phyloP scores from a whole-genome alignment of 2,329 filamentous ascomycete genomes.

The Colletotrichum orchidophilum region DNA sequence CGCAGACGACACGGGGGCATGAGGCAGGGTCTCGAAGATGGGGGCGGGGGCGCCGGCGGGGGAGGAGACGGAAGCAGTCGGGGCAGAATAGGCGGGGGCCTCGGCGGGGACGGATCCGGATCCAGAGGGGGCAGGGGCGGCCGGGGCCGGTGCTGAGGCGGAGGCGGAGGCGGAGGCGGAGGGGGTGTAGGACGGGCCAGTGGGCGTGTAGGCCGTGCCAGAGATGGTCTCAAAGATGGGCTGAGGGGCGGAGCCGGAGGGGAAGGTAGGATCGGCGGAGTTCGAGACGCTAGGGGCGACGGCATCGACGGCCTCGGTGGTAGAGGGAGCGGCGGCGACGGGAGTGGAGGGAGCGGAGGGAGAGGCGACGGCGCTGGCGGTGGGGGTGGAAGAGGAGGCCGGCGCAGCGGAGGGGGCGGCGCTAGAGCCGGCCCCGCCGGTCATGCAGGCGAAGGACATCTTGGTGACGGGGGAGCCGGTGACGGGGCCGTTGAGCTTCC shows the following conservation, averaged over 20 bases:
- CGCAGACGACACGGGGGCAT: background rate
- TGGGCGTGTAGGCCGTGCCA: slow-evolving; percentile 16
- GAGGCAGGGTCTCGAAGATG: slow-evolving; percentile 15
- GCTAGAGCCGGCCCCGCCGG: slow-evolving; percentile 47
- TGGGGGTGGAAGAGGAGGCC: background rate
- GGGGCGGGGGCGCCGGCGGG: slow-evolving; percentile 9
- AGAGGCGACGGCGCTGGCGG: background rate
- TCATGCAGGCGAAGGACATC: slow-evolving; percentile 64
- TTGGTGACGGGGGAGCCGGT: slow-evolving; percentile 44
- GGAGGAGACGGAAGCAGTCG: background rate
- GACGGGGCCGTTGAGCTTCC: slow-evolving; percentile 51
- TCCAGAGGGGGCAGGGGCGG: background rate
- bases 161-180: background rate
- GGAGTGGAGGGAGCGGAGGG: background rate
- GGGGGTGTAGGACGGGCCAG: background rate
- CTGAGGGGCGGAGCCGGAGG: slow-evolving; percentile 10
- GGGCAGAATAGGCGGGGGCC: background rate
- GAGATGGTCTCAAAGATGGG: slow-evolving; percentile 24
- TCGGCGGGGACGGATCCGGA: background rate
- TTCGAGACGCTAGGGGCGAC: background rate
- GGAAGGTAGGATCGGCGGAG: slow-evolving; percentile 14
- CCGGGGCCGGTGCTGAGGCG: background rate
- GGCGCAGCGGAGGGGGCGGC: slow-evolving; percentile 44
- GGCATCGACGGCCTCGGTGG: slow-evolving; percentile 10
- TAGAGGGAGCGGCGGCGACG: background rate